phyloP scores from a whole-genome alignment of 1,284 basidiomycete species.

The Puccinia horiana region DNA sequence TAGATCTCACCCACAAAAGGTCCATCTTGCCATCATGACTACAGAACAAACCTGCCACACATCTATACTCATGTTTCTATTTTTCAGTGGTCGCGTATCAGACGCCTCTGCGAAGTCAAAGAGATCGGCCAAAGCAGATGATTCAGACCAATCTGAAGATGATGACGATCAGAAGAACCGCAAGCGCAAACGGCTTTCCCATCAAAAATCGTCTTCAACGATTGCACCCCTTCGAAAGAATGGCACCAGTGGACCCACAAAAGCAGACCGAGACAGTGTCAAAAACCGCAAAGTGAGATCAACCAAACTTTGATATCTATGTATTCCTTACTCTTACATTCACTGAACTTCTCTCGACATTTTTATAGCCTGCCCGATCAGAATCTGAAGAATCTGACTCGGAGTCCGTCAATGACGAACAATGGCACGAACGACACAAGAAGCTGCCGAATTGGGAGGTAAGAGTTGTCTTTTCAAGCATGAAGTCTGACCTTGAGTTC shows the following conservation, averaged over 20 bases:
- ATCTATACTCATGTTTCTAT: neutral
- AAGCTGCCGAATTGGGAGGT: conserved; percentile 21
- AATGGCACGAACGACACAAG: conserved; percentile 11
- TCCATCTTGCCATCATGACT: neutral
- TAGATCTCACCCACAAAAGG: conserved; percentile 23
- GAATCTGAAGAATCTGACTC: neutral
- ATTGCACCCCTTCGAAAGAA: conserved; percentile 36
- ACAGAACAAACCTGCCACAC: too few relatives aligned
- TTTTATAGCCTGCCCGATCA: neutral
- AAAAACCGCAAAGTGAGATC: conserved; percentile 19
- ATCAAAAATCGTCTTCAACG: neutral
- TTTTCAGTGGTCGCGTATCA: conserved; percentile 15
- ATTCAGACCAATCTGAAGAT: conserved; percentile 7
- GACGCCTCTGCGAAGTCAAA: conserved; percentile 18
- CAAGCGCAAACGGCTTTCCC: conserved; percentile 25
- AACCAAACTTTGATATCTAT: neutral
- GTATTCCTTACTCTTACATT: neutral
- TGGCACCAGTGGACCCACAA: conserved; percentile 11
- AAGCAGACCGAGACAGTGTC: conserved; percentile 31
- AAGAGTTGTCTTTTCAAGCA: neutral
- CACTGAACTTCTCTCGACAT: neutral
- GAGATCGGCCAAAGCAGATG: neutral
- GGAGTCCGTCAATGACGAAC: neutral
- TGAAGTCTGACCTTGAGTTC: neutral
- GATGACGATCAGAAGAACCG: neutral